Evolutionary conservation across 495 filamentous ascomycete species (phyloP), one percentile per base, ranked within the genome.

Genomic region (Podospora australis): DNA sequence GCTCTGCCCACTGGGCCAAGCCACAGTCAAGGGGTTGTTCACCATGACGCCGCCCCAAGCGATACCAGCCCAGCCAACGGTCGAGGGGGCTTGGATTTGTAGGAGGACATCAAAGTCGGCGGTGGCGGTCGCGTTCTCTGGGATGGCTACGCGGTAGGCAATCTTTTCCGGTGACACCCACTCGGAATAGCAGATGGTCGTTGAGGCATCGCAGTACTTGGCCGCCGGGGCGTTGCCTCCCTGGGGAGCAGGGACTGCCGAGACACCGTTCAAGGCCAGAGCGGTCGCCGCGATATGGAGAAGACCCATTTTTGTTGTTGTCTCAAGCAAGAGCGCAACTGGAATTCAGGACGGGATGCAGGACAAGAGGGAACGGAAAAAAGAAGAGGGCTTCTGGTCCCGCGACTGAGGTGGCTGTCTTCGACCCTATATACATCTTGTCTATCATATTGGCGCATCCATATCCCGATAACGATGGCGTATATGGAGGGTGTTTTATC

Each of bases 11-110:
- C 59, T 66, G 13, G 66, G 53, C 67, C 67, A 70, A 13, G 49
- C 62, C 10, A 70, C 59, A 5, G 59, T 58, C 44, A 70, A 55
- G 11, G 67, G 66, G 56, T 70, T 69, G 53, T 69, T 69, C 43
- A 56, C 53, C 67, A 70, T 70, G 50, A 45, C 39, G 29, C 66
- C 67, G 17, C 67, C 67, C 58, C 64, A 69, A 6, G 66, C 67
- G 4, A 70, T 38, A 5, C 60, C 66, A 0, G 66, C 67, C 67
- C 67, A 70, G 23, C 65, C 66, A 17, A 60, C 60, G 14, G 62
- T 40, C 52, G 59, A 64, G 42, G 67, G 66, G 2, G 67, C 67
- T 7, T 53, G 54, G 26, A 70, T 64, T 48, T 66, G 63, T 11
- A 70, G 53, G 10, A 67, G 46, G n/a, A 66, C 43, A 30, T 66